phyloP scores from a whole-genome alignment of 83 land plant species.

The Thuja plicata region DNA sequence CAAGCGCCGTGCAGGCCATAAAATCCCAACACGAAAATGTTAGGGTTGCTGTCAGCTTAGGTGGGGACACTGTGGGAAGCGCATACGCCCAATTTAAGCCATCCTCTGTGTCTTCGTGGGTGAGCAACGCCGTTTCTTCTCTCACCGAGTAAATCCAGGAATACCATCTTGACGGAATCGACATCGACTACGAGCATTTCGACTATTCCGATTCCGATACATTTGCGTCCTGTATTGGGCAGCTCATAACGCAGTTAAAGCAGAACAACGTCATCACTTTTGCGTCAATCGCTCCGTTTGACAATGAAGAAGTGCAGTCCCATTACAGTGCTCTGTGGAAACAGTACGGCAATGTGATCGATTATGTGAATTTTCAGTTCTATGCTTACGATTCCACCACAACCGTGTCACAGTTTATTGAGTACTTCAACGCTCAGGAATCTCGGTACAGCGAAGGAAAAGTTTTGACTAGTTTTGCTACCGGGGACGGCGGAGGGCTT shows the following conservation, averaged over 20 bases:
- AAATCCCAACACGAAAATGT: slow-evolving; percentile 32
- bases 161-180: slow-evolving; percentile 49
- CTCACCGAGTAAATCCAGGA: slow-evolving; percentile 19
- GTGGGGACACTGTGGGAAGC: slow-evolving; percentile 27
- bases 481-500: slow-evolving; percentile 37
- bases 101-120: slow-evolving; percentile 24
- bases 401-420: slow-evolving; percentile 37
- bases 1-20: slow-evolving; percentile 19
- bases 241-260: slow-evolving; percentile 44
- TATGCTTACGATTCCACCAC: slow-evolving; percentile 46
- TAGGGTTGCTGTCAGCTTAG: slow-evolving; percentile 40
- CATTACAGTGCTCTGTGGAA: slow-evolving; percentile 55
- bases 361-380: slow-evolving; percentile 70
- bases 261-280: slow-evolving; percentile 31
- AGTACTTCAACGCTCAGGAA: slow-evolving; percentile 24
- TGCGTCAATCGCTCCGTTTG: slow-evolving; percentile 72
- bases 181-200: slow-evolving; percentile 46
- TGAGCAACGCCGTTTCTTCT: slow-evolving; percentile 38
- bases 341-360: slow-evolving; percentile 28
- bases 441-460: slow-evolving; percentile 42
- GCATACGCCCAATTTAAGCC: slow-evolving; percentile 23
- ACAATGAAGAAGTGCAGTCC: slow-evolving; percentile 29
- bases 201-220: slow-evolving; percentile 16
- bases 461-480: slow-evolving; percentile 46
- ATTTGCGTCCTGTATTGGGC: slow-evolving; percentile 54